Evolutionary conservation across 768 basidiomycete species (phyloP).

Genomic region (Suillus subaureus): DNA sequence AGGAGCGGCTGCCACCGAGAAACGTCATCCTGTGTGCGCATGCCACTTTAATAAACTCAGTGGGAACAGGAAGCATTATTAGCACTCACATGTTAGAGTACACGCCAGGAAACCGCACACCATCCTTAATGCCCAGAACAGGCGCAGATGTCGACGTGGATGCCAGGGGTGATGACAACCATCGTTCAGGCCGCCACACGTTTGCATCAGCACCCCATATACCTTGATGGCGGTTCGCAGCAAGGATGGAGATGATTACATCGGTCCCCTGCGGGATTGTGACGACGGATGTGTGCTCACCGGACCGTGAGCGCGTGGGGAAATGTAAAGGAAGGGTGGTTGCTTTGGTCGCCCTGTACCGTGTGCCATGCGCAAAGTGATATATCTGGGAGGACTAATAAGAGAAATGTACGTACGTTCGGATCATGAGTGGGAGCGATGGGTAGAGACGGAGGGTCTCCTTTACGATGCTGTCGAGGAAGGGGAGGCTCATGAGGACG

Average conservation of each 20-base stretch:
- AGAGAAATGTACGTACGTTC: constrained; percentile 27
- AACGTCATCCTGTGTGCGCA: constrained; percentile 38
- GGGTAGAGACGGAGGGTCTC: constrained; percentile 44
- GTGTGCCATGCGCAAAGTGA: background rate
- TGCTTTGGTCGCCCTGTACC: constrained; percentile 38
- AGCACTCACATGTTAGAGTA: constrained; percentile 43
- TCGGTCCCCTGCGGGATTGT: constrained; percentile 32
- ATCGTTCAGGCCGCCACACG: constrained; percentile 54
- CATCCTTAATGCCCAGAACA: background rate
- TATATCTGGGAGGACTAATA: background rate
- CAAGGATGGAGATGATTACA: constrained; percentile 38
- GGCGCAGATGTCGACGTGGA: no score
- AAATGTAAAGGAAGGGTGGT: constrained; percentile 42
- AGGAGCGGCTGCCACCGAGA: constrained; percentile 34
- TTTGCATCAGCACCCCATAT: constrained; percentile 50
- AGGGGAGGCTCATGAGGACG: constrained; percentile 36
- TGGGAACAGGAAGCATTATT: no score
- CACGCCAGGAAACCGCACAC: constrained; percentile 42
- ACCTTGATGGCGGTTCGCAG: constrained; percentile 40
- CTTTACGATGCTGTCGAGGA: constrained; percentile 42
- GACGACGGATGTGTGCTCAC: constrained; percentile 27
- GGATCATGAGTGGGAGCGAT: constrained; percentile 8
- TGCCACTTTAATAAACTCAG: background rate
- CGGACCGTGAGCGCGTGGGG: constrained; percentile 39
- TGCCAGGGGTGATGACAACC: no score